Conservation (phyloP, 2,329 filamentous ascomycete genomes). For the Thelonectria blattea region DNA sequence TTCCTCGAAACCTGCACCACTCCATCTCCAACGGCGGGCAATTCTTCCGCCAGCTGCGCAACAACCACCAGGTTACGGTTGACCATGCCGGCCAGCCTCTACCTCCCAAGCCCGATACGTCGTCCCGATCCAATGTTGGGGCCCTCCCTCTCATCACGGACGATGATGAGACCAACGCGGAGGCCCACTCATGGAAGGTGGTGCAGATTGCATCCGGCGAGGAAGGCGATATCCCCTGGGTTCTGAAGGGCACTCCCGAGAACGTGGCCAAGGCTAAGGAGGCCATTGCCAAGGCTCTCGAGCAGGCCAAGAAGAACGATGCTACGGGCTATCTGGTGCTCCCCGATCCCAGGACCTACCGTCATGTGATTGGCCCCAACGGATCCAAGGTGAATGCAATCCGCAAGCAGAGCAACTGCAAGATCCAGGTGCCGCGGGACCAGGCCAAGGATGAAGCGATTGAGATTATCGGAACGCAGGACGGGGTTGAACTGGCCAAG, state of each 20-base stretch:
- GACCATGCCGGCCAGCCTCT: slow-evolving; percentile 85
- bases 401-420: slow-evolving; percentile 88
- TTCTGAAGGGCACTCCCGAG: slow-evolving; percentile 79
- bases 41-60: slow-evolving; percentile 89
- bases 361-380: slow-evolving; percentile 86
- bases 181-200: slow-evolving; percentile 83
- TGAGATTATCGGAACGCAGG: slow-evolving; percentile 80
- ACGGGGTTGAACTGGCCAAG: slow-evolving; percentile 85
- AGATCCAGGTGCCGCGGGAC: slow-evolving; percentile 89
- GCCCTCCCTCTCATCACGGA: slow-evolving; percentile 92
- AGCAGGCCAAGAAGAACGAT: slow-evolving; percentile 71
- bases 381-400: slow-evolving; percentile 94
- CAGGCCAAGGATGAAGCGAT: slow-evolving; percentile 81
- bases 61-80: slow-evolving; percentile 85
- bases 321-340: slow-evolving; percentile 87
- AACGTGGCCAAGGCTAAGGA: slow-evolving; percentile 83
- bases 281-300: slow-evolving; percentile 73
- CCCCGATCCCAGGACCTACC: slow-evolving; percentile 87
- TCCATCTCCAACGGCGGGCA: slow-evolving; percentile 85
- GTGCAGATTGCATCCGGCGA: slow-evolving; percentile 68
- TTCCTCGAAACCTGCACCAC: slow-evolving; percentile 86
- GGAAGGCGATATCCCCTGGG: slow-evolving; percentile 83
- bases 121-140: slow-evolving; percentile 62
- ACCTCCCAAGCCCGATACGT: slow-evolving; percentile 70
- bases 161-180: slow-evolving; percentile 67